A percentile compares a stretch with the other conserved stretches of the same genome.
phyloP scores from a whole-genome alignment of 768 basidiomycete species.

The Paxillus ammoniavirescens region DNA sequence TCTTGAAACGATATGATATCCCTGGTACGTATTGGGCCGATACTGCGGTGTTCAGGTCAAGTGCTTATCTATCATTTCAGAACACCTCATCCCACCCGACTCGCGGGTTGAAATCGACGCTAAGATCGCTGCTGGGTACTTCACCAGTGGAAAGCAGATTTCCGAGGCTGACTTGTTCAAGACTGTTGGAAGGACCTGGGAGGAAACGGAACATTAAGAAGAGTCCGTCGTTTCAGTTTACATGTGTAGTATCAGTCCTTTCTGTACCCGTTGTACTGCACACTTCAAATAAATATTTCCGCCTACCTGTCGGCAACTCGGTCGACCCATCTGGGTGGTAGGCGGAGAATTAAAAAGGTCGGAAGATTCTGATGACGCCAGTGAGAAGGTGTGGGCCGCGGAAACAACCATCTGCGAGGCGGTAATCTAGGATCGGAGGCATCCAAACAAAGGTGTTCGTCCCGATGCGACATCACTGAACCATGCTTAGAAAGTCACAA shows the following conservation, averaged over 20 bases:
- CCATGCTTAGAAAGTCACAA: no score
- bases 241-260: no score
- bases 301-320: no score
- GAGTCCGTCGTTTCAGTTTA: no score
- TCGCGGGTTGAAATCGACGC: slow-evolving; percentile 94
- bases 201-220: slow-evolving; percentile 77
- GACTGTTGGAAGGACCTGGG: slow-evolving; percentile 89
- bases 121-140: slow-evolving; percentile 94
- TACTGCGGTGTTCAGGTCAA: not conserved
- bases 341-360: no score
- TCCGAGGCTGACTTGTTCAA: slow-evolving; percentile 77
- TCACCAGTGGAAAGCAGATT: slow-evolving; percentile 74
- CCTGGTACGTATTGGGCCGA: slow-evolving; percentile 49
- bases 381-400: no score
- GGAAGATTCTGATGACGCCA: no score
- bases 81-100: slow-evolving; percentile 87
- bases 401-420: no score
- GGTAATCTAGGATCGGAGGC: no score
- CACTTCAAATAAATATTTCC: not conserved
- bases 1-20: slow-evolving; percentile 80
- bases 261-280: not conserved
- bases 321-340: no score
- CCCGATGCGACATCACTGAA: no score
- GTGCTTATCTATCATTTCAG: slow-evolving; percentile 30
- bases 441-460: no score